Evolutionary conservation across 106 monocot species (phyloP).

Genomic region (Dactylorhiza incarnata): DNA sequence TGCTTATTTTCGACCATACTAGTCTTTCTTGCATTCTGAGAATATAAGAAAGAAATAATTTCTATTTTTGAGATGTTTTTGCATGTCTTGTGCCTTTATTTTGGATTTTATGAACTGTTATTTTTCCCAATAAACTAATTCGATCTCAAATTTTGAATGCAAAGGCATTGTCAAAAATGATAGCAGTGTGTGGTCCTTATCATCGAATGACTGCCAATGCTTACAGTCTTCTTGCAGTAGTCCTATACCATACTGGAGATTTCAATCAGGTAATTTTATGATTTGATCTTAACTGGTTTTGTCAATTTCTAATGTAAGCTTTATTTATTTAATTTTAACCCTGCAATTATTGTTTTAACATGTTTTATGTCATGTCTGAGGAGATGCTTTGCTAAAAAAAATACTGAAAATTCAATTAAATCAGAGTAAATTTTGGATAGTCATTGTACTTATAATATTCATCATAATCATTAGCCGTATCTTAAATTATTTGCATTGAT

Average conservation of each 20-base stretch:
- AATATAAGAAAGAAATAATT: not conserved
- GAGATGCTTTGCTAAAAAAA: not conserved
- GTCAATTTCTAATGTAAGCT: not conserved
- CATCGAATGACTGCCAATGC: constrained; percentile 90
- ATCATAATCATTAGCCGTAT: not conserved
- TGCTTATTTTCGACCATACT: not conserved
- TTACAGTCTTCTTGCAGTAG: constrained; percentile 89
- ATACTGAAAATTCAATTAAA: not conserved
- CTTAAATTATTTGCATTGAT: not conserved
- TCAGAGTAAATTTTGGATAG: not conserved
- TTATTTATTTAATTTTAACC: not conserved
- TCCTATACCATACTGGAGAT: constrained; percentile 92
- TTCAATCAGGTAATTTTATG: constrained; percentile 64
- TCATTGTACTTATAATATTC: not conserved
- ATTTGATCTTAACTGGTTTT: not conserved
- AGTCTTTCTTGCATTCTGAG: not conserved
- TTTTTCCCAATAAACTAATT: constrained; percentile 6
- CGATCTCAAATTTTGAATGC: constrained; percentile 11
- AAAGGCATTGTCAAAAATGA: constrained; percentile 81
- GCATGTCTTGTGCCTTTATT: too few species aligned
- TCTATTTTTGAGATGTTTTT: not conserved
- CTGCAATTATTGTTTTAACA: not conserved
- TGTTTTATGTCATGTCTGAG: not conserved
- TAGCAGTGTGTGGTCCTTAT: constrained; percentile 89
- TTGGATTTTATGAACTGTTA: not conserved